Conservation (phyloP, 1,284 basidiomycete genomes). For the Porogramme epimiltina region DNA sequence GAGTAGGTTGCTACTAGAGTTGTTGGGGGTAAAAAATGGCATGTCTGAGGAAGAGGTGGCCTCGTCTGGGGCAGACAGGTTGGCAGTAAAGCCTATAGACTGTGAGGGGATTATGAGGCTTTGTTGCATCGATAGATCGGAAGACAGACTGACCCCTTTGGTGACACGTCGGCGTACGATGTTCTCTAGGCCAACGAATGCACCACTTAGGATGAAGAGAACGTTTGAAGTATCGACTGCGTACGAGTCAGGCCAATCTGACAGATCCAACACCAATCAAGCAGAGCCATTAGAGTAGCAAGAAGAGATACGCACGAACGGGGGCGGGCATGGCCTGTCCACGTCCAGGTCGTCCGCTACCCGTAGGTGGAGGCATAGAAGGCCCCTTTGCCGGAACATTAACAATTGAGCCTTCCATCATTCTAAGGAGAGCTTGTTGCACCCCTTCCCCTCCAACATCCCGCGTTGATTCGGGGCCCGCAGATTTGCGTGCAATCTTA, state of each 20-base stretch:
- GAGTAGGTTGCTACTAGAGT: constrained; percentile 50
- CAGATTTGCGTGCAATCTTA: constrained; percentile 80
- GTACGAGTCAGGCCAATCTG: constrained; percentile 69
- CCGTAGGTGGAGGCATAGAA: constrained; percentile 46
- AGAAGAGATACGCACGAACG: constrained; percentile 11
- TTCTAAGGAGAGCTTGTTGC: constrained; percentile 88
- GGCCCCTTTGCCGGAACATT: constrained; percentile 78
- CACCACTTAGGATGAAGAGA: constrained; percentile 89
- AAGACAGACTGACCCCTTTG: constrained; percentile 69
- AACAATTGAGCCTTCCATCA: constrained; percentile 91
- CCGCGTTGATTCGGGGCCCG: constrained; percentile 71
- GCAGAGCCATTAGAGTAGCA: not conserved
- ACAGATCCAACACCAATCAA: not conserved
- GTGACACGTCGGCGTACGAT: constrained; percentile 78
- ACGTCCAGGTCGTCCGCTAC: constrained; percentile 46
- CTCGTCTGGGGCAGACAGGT: constrained; percentile 47
- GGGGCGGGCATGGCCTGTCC: constrained; percentile 19
- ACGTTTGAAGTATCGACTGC: constrained; percentile 88
- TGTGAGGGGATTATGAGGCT: constrained; percentile 28
- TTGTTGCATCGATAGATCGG: not conserved
- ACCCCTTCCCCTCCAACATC: constrained; percentile 97
- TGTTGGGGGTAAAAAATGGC: constrained; percentile 78
- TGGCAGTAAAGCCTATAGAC: constrained; percentile 89
- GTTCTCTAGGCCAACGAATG: constrained; percentile 90
- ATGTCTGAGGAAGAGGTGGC: constrained; percentile 37